Evolutionary conservation across 768 basidiomycete species (phyloP).

Genomic region (Boletus huronensis): DNA sequence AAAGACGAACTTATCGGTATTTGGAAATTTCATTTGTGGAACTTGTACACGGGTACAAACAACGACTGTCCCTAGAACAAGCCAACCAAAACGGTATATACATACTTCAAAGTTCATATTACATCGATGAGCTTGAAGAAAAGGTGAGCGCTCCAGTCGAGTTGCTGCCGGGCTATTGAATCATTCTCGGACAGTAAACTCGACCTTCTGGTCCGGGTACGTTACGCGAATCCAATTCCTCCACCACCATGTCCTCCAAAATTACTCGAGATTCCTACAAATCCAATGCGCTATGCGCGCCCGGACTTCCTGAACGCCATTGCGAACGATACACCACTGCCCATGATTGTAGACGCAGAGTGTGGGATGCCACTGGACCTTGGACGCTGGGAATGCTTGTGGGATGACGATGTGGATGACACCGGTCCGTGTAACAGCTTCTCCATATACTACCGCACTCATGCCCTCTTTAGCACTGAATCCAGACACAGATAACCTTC

Average conservation of each 20-base stretch:
- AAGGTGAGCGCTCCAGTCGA: slow-evolving; percentile 35
- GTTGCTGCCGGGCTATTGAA: background rate
- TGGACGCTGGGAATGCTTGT: slow-evolving; percentile 75
- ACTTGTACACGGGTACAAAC: slow-evolving; percentile 6
- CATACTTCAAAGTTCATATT: background rate
- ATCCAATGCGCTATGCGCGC: slow-evolving; percentile 81
- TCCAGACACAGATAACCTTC: slow-evolving; percentile 58
- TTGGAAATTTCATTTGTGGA: background rate
- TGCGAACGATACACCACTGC: slow-evolving; percentile 76
- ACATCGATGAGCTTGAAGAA: slow-evolving; percentile 53
- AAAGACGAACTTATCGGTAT: background rate
- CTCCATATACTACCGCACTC: background rate
- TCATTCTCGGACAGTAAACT: slow-evolving; percentile 54
- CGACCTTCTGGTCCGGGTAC: slow-evolving; percentile 88
- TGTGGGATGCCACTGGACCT: slow-evolving; percentile 95
- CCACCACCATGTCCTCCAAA: slow-evolving; percentile 97
- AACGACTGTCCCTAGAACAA: slow-evolving; percentile 3
- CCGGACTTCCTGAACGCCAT: slow-evolving; percentile 82
- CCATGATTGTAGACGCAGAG: slow-evolving; percentile 97
- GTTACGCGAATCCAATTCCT: slow-evolving; percentile 92
- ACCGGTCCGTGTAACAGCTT: slow-evolving; percentile 43
- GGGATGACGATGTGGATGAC: slow-evolving; percentile 76
- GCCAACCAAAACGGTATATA: slow-evolving; percentile 5
- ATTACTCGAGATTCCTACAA: slow-evolving; percentile 86
- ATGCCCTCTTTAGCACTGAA: slow-evolving; percentile 46